Conservation (phyloP, 2,329 filamentous ascomycete species). For the Aspergillus awamori region DNA sequence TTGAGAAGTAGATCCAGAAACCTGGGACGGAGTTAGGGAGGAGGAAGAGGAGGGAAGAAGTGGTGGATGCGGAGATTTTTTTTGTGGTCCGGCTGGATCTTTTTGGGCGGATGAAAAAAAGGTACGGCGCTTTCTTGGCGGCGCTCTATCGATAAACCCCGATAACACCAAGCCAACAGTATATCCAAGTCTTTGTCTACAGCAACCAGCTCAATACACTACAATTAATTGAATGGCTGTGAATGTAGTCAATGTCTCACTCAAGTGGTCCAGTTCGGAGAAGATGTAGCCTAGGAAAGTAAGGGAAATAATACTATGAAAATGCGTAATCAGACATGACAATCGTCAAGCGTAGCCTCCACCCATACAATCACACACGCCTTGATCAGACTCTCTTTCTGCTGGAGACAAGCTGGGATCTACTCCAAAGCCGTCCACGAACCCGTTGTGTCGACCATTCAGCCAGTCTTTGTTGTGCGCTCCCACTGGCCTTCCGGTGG, state of each 20-base stretch:
- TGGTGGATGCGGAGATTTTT: constrained; percentile 33
- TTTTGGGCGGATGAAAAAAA: constrained; percentile 32
- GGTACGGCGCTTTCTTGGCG: constrained; percentile 31
- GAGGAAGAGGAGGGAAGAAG: constrained; percentile 29
- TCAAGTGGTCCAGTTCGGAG: background rate
- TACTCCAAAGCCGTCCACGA: background rate
- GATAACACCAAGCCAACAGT: constrained; percentile 10
- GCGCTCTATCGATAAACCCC: constrained; percentile 23
- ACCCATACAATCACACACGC: constrained; percentile 3
- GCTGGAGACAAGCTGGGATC: background rate
- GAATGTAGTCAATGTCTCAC: background rate
- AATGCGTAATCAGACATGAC: constrained; percentile 27
- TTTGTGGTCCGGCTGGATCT: constrained; percentile 28
- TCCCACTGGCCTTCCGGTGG: background rate
- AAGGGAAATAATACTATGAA: constrained; percentile 4
- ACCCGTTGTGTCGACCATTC: background rate
- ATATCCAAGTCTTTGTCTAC: background rate
- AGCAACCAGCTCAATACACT: background rate
- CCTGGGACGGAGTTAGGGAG: constrained; percentile 21
- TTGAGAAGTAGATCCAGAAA: constrained; percentile 26
- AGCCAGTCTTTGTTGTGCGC: background rate
- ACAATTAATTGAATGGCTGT: background rate
- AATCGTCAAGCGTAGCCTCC: constrained; percentile 24
- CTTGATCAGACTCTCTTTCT: background rate
- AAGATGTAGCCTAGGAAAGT: constrained; percentile 2